These are phyloP conservation scores for Hymenoscyphus salicellus DNA, from an alignment of 2,329 filamentous ascomycete species.

Conservation along the genomic window DNA sequence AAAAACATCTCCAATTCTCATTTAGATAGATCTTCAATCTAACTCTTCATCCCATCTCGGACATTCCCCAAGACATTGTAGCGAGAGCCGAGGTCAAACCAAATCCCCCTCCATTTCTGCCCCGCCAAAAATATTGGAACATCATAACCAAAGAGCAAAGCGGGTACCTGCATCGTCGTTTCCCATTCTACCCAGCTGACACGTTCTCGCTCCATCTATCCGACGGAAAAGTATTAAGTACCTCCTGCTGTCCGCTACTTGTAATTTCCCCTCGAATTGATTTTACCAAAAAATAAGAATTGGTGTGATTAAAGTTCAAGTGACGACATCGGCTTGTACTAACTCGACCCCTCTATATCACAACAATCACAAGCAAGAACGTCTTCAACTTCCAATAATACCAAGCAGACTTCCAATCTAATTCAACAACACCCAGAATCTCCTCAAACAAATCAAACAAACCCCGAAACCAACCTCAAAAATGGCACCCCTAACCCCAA, in stretches of 20 bases:
- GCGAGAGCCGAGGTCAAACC: not conserved
- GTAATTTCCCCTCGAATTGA: not conserved
- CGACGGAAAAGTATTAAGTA: not conserved
- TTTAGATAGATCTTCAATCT: not conserved
- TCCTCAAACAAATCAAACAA: not conserved
- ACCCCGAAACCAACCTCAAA: slow-evolving; percentile 7
- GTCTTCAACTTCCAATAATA: no score
- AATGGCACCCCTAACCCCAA: slow-evolving; percentile 55
- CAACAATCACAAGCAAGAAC: no score
- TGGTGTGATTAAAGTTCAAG: not conserved
- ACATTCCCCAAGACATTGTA: not conserved
- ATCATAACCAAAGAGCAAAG: not conserved
- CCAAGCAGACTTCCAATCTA: no score
- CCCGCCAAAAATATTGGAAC: not conserved
- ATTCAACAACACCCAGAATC: not conserved
- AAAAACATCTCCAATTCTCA: not conserved
- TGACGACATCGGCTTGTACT: not conserved
- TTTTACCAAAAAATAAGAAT: no score
- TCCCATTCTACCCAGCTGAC: not conserved
- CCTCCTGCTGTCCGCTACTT: not conserved
- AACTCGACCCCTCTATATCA: not conserved
- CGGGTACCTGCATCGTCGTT: not conserved
- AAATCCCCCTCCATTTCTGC: not conserved
- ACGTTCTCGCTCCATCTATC: not conserved
- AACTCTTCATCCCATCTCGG: not conserved